Conservation (phyloP, 2,329 filamentous ascomycete genomes). For the Tolypocladium paradoxum region DNA sequence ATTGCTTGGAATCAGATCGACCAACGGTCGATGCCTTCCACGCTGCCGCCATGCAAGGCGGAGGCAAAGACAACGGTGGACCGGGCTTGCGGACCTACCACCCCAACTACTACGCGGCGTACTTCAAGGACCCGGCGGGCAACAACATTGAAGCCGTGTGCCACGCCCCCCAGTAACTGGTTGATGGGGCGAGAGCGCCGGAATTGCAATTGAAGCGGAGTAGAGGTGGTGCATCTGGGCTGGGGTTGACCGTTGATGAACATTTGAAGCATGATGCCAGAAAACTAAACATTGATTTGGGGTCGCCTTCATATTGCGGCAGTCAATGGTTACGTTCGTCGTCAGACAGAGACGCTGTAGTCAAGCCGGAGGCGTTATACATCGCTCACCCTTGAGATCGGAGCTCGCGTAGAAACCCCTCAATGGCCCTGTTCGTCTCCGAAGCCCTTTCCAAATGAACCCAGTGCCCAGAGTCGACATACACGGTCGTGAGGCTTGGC, state of each 20-base stretch:
- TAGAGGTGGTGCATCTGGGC: no score
- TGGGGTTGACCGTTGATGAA: no score
- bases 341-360: no score
- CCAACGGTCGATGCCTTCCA: conserved; percentile 34
- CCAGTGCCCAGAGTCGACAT: conserved; percentile 23
- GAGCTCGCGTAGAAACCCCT: conserved; percentile 6
- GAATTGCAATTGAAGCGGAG: no score
- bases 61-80: conserved; percentile 36
- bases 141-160: conserved; percentile 41
- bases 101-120: conserved; percentile 38
- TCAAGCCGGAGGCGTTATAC: no score
- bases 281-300: not conserved
- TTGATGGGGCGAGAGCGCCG: no score
- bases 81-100: conserved; percentile 34
- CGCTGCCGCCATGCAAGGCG: conserved; percentile 26
- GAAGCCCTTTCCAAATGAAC: conserved; percentile 17
- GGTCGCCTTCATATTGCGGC: no score
- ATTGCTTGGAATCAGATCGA: conserved; percentile 18
- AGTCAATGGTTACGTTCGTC: no score
- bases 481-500: conserved; percentile 24
- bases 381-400: not conserved
- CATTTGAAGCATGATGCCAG: not conserved
- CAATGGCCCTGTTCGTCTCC: conserved; percentile 13
- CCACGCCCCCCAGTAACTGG: not conserved
- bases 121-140: conserved; percentile 36